phyloP scores from a whole-genome alignment of 2,329 filamentous ascomycete species.

The Alternaria conjuncta region DNA sequence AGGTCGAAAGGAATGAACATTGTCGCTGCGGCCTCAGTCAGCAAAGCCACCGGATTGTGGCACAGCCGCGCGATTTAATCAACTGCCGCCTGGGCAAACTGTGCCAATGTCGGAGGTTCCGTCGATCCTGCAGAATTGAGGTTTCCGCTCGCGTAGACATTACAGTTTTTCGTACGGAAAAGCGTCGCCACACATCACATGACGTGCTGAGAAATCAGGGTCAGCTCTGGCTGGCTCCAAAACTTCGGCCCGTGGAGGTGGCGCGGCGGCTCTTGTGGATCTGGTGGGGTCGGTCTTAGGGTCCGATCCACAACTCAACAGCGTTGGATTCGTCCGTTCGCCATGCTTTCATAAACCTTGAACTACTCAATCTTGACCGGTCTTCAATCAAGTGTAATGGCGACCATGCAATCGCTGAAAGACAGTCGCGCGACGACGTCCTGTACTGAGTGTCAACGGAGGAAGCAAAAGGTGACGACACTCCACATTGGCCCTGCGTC shows the following conservation, averaged over 20 bases:
- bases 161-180: background rate
- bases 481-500: slow-evolving; percentile 9
- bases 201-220: slow-evolving; percentile 5
- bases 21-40: background rate
- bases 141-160: background rate
- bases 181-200: slow-evolving; percentile 5
- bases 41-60: background rate
- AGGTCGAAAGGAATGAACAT: background rate
- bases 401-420: slow-evolving; percentile 31
- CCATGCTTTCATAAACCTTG: slow-evolving; percentile 2
- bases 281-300: slow-evolving; percentile 8
- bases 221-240: background rate
- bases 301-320: background rate
- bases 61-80: background rate
- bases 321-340: slow-evolving; percentile 5
- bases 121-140: background rate
- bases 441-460: slow-evolving; percentile 58
- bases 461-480: slow-evolving; percentile 57
- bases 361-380: background rate
- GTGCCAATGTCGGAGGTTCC: background rate
- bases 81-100: background rate
- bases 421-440: slow-evolving; percentile 38
- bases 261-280: slow-evolving; percentile 10
- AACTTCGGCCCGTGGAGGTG: slow-evolving; percentile 7
- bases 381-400: background rate